These are phyloP conservation scores for Podospora appendiculata DNA, from an alignment of 495 filamentous ascomycete species.

Conservation along the genomic window DNA sequence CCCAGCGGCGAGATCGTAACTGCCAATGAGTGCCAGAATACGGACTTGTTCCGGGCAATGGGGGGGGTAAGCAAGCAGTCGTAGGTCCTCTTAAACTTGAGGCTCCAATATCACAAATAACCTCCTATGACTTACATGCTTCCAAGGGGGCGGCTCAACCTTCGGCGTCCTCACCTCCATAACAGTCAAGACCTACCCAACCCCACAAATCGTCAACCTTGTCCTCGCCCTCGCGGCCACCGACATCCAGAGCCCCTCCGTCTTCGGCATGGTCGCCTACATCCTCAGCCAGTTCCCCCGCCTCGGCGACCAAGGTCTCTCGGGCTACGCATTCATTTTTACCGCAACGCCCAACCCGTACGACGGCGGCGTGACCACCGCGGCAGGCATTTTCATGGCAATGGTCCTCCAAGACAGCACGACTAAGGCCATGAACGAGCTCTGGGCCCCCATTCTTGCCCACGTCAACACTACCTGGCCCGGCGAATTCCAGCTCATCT, in stretches of 20 bases:
- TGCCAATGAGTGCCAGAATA: slow-evolving; percentile 47
- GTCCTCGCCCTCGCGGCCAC: slow-evolving; percentile 9
- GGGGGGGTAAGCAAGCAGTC: slow-evolving; percentile 36
- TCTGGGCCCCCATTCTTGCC: slow-evolving; percentile 32
- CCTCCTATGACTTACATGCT: not conserved
- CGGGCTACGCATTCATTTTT: slow-evolving; percentile 26
- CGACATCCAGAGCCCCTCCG: slow-evolving; percentile 2
- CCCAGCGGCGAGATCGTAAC: slow-evolving; percentile 44
- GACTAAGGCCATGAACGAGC: slow-evolving; percentile 29
- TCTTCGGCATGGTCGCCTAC: slow-evolving; percentile 29
- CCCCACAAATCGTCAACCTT: slow-evolving; percentile 16
- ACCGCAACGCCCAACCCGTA: slow-evolving; percentile 18
- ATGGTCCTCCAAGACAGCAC: slow-evolving; percentile 19
- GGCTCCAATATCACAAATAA: not conserved
- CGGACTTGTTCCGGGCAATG: slow-evolving; percentile 62
- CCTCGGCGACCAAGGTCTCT: slow-evolving; percentile 27
- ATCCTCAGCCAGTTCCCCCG: slow-evolving; percentile 28
- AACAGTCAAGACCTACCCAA: slow-evolving; percentile 37
- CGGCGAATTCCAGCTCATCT: slow-evolving; percentile 22
- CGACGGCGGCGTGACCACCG: slow-evolving; percentile 14
- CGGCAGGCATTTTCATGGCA: slow-evolving; percentile 23
- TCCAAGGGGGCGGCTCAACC: slow-evolving; percentile 53
- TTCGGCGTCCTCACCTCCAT: slow-evolving; percentile 55
- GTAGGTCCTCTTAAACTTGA: not conserved
- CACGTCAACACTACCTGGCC: slow-evolving; percentile 40